Base-by-base conservation (phyloP, 176 grass and related monocot species). In the Carex scoparia region DNA sequence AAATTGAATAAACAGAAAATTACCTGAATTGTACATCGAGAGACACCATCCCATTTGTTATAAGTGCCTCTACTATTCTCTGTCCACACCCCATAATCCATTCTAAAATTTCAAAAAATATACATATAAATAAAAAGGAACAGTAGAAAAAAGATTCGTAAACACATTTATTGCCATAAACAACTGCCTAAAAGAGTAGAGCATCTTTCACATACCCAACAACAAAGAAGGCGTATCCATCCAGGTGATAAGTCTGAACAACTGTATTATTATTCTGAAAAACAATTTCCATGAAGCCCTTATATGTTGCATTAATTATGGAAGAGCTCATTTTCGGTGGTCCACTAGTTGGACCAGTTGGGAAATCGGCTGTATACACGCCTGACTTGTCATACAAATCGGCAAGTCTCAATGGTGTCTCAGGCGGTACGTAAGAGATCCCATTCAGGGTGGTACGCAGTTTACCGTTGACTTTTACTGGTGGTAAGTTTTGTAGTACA, bases 21-120 rank as follows among this genome's bases (percentile, higher is more conserved):
- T 87, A 98, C 96, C 96, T 98, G 96, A 68, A 87, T 92, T 10
- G 96, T 95, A 37, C 86, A 90, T 65, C 96, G 96, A 85, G 91
- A 94, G 87, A 95, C 88, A 49, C 91, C 96, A 27, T 98, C 96
- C 93, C 93, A 98, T 65, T 93, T 98, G 84, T 98, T 98, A 90
- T 98, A 98, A 0, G 90, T 89, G 57, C 87, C 85, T 51, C 96
- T 92, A 70, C 93, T 92, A 37, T 89, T 84, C 70, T 98, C 85
- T 10, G 85, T 98, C 96, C 96, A 98, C 87, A 95, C 87, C 9
- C 93, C 96, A 56, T 94, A 98, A 87, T 93, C 96, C 96, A 98
- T 98, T 58, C 96, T 98, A 87, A 79, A 81, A 49, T 14, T 65
- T 86, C 38, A 6, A 68, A 69, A 40, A 18, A 77, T 88, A 19